These are phyloP conservation scores for Rhododendron vialii DNA, from an alignment of 148 eudicot species.

Conservation along the genomic window DNA sequence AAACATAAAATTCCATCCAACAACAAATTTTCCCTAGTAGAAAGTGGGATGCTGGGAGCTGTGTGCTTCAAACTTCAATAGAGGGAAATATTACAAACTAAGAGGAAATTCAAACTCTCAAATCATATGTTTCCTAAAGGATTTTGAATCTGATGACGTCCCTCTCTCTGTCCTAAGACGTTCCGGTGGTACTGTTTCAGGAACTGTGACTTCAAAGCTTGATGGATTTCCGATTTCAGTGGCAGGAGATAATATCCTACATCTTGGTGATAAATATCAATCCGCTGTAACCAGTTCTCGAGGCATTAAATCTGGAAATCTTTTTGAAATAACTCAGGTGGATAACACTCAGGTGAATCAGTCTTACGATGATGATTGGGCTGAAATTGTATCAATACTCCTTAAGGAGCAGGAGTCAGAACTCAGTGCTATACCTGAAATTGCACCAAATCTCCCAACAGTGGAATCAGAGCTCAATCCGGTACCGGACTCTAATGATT, in stretches of 20 bases:
- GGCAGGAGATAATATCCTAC: background rate
- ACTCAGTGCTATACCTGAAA: background rate
- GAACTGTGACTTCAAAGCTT: background rate
- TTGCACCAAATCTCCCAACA: background rate
- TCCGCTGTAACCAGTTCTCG: background rate
- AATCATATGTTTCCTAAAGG: background rate
- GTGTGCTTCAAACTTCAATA: background rate
- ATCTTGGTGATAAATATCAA: background rate
- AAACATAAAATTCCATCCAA: background rate
- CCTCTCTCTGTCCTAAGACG: background rate
- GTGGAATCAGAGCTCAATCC: background rate
- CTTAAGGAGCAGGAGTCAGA: background rate
- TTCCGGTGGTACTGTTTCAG: background rate
- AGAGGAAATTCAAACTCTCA: background rate
- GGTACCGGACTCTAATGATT: background rate
- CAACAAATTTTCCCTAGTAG: background rate
- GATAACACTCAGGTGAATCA: background rate
- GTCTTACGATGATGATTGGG: slow-evolving; percentile 13
- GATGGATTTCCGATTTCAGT: background rate
- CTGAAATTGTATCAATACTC: slow-evolving; percentile 1
- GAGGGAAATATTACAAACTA: background rate
- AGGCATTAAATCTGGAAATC: background rate
- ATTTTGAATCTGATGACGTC: background rate
- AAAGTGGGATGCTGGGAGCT: background rate
- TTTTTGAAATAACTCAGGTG: background rate